A percentile compares a stretch with the other conserved stretches of the same genome.
phyloP scores from a whole-genome alignment of 176 grass and related monocot species.

The Cenchrus fungigraminus region DNA sequence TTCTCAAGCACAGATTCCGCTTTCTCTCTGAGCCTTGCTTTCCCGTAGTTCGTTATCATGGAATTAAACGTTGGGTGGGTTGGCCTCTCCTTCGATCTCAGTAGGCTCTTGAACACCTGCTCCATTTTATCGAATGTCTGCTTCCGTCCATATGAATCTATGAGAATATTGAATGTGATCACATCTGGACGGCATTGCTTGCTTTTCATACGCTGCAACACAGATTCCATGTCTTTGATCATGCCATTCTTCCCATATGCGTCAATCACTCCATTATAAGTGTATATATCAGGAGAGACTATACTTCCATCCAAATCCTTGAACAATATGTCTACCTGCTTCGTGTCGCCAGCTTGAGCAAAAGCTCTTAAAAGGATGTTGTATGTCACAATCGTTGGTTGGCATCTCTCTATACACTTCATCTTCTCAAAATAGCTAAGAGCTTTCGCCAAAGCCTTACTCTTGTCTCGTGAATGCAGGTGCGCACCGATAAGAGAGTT shows the following conservation, averaged over 20 bases:
- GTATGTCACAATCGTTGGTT: conserved; percentile 82
- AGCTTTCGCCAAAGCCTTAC: conserved; percentile 78
- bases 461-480: conserved; percentile 84
- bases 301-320: conserved; percentile 83
- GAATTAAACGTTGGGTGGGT: conserved; percentile 93
- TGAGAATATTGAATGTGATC: conserved; percentile 95
- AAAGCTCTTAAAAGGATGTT: conserved; percentile 94
- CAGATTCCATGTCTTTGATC: conserved; percentile 91
- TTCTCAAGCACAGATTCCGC: conserved; percentile 69
- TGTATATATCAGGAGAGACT: conserved; percentile 75
- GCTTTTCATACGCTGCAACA: conserved; percentile 82
- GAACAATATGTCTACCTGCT: conserved; percentile 82
- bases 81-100: conserved; percentile 79
- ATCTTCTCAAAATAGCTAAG: conserved; percentile 95
- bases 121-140: conserved; percentile 97
- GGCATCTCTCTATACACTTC: conserved; percentile 87
- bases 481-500: conserved; percentile 84
- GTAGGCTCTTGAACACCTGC: conserved; percentile 90
- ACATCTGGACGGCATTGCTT: conserved; percentile 82
- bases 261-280: conserved; percentile 84
- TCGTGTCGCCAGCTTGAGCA: conserved; percentile 75
- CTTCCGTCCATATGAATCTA: conserved; percentile 84
- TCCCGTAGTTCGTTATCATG: conserved; percentile 97
- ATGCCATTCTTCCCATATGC: conserved; percentile 91
- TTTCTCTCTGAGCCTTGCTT: conserved; percentile 86